Evolutionary conservation across 768 basidiomycete species (phyloP), one percentile per base, ranked within the genome.

Genomic region (Dentipellis sp.): DNA sequence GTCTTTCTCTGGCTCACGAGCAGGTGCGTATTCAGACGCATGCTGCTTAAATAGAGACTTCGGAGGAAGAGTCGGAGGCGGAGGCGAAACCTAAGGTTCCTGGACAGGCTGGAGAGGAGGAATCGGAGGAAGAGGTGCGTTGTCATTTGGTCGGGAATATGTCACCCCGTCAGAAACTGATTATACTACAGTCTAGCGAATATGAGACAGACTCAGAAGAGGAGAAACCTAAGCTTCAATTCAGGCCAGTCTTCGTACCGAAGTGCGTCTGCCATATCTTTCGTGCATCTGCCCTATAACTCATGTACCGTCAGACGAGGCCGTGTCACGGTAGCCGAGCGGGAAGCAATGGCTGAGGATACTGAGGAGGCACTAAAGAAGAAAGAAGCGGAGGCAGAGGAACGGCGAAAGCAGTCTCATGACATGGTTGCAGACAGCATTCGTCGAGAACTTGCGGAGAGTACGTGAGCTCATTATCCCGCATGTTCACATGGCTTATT

Each of bases 381-480:
- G 67, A 85, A 86, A 60, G 88, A 90, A 52, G 73, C 78, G 37
- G 88, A 92, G 68, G 79, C 81, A 1, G 90, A 91, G 66, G 84
- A 94, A 66, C 80, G 93, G 51, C 83, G 86, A 67, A 85, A 87
- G 65, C 88, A 95, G 64, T 90, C 88, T 58, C 91, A 97, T 62
- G 84, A 93, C 62, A 74, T 99, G 61, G 95, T 97, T 14, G 97
- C 92, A 0, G 94, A 97, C 70, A 94, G 86, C 62, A 97, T 99
- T 62, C 79, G 80, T 59, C 79, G 94, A 21, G 95, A 97, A 72
- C 71, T 99, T 23, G 86, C 88, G 4, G 91, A 93, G 74, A 95
- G 97, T 95, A 59, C 48, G 88, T 75, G n/a, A 17, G 40, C 55
- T 54, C 11, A 17, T 38, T 37, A 34, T 29, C 12, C 42, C n/a